A percentile compares a stretch with the other conserved stretches of the same genome.
phyloP scores from a whole-genome alignment of 2,329 filamentous ascomycete species.

The Ceratocystis variospora region DNA sequence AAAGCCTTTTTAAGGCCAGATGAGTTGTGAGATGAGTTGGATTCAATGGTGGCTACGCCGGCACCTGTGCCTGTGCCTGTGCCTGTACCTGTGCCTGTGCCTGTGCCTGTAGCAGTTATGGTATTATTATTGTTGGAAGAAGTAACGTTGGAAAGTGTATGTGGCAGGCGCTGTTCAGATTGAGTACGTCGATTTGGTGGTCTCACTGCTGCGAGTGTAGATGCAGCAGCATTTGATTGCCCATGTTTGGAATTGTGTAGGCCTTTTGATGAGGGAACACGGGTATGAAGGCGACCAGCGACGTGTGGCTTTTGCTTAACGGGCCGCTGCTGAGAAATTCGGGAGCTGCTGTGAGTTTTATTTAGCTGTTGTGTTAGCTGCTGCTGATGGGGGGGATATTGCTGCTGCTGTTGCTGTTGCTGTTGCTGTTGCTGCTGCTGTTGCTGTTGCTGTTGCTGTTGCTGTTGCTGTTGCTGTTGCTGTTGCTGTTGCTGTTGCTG shows the following conservation, averaged over 20 bases:
- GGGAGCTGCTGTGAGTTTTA: slow-evolving; percentile 9
- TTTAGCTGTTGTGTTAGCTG: background rate
- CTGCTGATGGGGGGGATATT: background rate
- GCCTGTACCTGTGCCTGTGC: background rate
- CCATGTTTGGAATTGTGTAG: slow-evolving; percentile 15
- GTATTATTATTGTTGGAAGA: background rate
- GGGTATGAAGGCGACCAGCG: slow-evolving; percentile 16
- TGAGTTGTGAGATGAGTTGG: background rate
- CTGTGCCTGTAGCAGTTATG: background rate
- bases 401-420: background rate
- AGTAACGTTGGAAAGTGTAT: slow-evolving; percentile 1
- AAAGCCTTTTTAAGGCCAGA: slow-evolving; percentile 14
- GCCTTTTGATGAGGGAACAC: slow-evolving; percentile 18
- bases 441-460: background rate
- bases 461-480: background rate
- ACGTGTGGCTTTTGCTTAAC: slow-evolving; percentile 18
- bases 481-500: slow-evolving; percentile 1
- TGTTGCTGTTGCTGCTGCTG: background rate
- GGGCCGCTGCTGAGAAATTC: slow-evolving; percentile 18
- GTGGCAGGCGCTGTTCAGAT: slow-evolving; percentile 15
- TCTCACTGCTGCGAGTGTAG: slow-evolving; percentile 12
- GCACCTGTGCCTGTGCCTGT: background rate
- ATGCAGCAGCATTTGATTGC: slow-evolving; percentile 9
- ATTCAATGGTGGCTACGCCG: background rate
- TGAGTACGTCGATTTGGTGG: slow-evolving; percentile 17